These are phyloP conservation scores for Phoma sp. DNA, from an alignment of 2,329 filamentous ascomycete genomes.

Conservation along the genomic window DNA sequence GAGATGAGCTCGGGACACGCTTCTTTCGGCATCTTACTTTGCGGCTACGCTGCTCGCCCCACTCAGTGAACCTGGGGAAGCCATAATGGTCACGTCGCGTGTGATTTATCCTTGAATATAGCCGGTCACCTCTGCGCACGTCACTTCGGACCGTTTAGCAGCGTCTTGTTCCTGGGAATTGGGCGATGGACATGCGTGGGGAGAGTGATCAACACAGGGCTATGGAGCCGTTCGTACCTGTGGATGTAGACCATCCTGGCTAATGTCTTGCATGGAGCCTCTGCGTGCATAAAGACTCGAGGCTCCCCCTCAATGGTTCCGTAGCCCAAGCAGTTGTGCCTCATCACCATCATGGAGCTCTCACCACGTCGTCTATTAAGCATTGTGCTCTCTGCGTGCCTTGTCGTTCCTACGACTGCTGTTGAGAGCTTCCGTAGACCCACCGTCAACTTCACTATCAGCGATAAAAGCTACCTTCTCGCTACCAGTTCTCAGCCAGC, in stretches of 20 bases:
- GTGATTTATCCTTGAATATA: conserved; percentile 15
- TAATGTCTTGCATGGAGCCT: conserved; percentile 11
- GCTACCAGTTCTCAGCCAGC: conserved; percentile 40
- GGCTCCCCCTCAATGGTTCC: not conserved
- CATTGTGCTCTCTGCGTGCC: conserved; percentile 30
- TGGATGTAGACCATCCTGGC: conserved; percentile 5
- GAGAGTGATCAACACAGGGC: conserved; percentile 11
- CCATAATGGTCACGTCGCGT: conserved; percentile 7
- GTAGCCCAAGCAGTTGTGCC: conserved; percentile 5
- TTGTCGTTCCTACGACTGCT: conserved; percentile 37
- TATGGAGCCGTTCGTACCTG: conserved; percentile 6
- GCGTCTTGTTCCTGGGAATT: conserved; percentile 6
- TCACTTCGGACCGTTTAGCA: conserved; percentile 8
- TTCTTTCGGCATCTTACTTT: not conserved
- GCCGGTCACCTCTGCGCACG: conserved; percentile 10
- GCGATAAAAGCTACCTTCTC: conserved; percentile 44
- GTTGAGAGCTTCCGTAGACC: conserved; percentile 54
- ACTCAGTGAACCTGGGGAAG: conserved; percentile 16
- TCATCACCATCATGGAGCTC: conserved; percentile 35
- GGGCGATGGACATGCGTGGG: not conserved
- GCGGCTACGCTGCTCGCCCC: conserved; percentile 11
- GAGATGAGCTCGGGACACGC: conserved; percentile 1
- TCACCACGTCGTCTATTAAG: conserved; percentile 34
- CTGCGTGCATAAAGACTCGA: conserved; percentile 10
- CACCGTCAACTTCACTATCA: conserved; percentile 55